These are phyloP conservation scores for Saprolegnia parasitica DNA, from an alignment of 352 stramenopile species.

Conservation along the genomic window DNA sequence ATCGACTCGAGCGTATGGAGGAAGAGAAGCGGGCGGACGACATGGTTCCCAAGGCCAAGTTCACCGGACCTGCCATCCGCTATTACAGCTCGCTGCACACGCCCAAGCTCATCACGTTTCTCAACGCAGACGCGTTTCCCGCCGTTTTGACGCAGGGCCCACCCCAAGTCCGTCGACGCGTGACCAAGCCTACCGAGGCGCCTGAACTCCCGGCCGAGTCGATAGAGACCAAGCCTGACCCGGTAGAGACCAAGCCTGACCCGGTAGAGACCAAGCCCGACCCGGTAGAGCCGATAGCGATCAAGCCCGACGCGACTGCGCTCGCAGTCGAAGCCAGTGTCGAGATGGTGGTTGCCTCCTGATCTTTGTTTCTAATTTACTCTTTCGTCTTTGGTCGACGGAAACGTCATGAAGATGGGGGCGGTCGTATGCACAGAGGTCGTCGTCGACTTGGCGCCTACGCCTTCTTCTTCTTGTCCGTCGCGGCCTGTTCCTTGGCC, in stretches of 20 bases:
- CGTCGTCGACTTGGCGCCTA: background rate
- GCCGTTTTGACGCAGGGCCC: constrained; percentile 52
- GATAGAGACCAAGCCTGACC: background rate
- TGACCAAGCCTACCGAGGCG: no score
- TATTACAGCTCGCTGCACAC: constrained; percentile 57
- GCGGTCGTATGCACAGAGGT: no score
- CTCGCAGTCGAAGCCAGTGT: no score
- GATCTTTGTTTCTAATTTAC: no score
- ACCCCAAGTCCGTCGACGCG: background rate
- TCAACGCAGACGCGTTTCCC: constrained; percentile 64
- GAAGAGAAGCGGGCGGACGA: constrained; percentile 70
- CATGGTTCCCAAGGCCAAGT: constrained; percentile 59
- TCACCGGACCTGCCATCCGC: constrained; percentile 60
- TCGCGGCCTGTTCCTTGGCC: constrained; percentile 39
- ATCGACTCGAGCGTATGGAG: constrained; percentile 68
- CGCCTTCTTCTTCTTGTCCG: constrained; percentile 52
- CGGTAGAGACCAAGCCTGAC: background rate
- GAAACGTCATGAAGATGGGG: no score
- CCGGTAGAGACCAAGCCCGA: background rate
- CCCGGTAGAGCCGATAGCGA: background rate
- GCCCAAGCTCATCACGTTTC: constrained; percentile 77
- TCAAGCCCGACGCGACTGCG: no score
- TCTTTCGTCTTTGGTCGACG: no score
- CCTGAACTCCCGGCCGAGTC: no score
- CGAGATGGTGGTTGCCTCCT: no score